Evolutionary conservation across 768 basidiomycete genomes (phyloP), one percentile per base, ranked within the genome.

Genomic region (Suillus paluster): DNA sequence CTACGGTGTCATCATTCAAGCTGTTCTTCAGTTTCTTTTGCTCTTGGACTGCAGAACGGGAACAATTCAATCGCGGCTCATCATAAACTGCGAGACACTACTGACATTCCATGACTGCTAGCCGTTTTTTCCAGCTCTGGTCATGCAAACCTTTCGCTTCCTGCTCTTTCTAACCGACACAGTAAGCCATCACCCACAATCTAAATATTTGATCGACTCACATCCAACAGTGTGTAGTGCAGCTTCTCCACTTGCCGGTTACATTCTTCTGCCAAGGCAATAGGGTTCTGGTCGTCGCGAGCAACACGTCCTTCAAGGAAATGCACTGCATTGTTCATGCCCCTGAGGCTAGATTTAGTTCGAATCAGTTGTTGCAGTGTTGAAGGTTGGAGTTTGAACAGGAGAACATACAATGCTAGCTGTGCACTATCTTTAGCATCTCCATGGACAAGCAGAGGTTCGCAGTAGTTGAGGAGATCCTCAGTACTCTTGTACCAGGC

Each of bases 401-500:
- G 25, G 25, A 27, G 46, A 48, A 50, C 49, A 19, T n/a, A 50
- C 49, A 50, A 30, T 19, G 27, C 27, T 30, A 50, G 27, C 1
- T 50, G 27, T 19, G 19, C 49, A 17, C 49, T 30, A 30, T 50
- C 27, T 30, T 19, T 19, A 19, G 49, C 27, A 50, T 50, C 27
- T 19, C 49, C 49, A 19, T 50, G 27, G 30, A 19, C 49, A 30
- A 50, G 49, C 27, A 50, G 27, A 30, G 49, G 49, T 50, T 50
- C 27, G 5, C 49, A 50, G 19, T 50, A 50, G 5, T 50, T 12
- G 27, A 50, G 49, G 19, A 50, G 27, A 6, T 30, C 27, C 27
- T 50, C 49, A n/a, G 49, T 50, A 19, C 27, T 50, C 27, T 50
- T 50, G 27, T 50, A 50, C 49, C 49, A 50, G 17, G 49, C 27